These are phyloP conservation scores for Canavalia gladiata DNA, from an alignment of 306 rosid genomes.

Conservation along the genomic window DNA sequence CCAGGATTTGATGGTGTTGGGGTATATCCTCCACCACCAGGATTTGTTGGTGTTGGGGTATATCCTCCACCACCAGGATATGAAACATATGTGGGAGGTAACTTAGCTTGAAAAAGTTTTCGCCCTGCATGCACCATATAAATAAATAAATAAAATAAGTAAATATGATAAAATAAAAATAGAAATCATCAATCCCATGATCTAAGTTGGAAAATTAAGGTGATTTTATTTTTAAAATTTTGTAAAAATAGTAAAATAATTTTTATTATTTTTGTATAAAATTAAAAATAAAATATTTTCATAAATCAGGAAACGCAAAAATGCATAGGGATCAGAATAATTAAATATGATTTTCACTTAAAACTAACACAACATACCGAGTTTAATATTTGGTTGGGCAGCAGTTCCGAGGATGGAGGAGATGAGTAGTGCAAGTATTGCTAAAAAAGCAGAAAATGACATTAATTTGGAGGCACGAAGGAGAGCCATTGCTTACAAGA, in stretches of 20 bases:
- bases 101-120: background rate
- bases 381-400: slow-evolving; percentile 1
- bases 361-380: slow-evolving; percentile 17
- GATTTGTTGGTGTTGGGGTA: background rate
- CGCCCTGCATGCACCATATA: slow-evolving; percentile 22
- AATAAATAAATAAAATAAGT: background rate
- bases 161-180: background rate
- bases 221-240: no score
- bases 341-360: no score
- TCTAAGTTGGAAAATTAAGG: background rate
- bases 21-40: no score
- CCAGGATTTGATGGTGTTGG: no score
- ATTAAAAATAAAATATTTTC: no score
- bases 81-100: rapidly evolving
- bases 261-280: no score
- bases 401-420: background rate
- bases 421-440: background rate
- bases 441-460: slow-evolving; percentile 14
- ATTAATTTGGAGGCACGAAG: slow-evolving; percentile 21
- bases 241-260: no score
- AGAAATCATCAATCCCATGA: background rate
- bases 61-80: slow-evolving; percentile 33
- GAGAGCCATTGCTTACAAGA: background rate
- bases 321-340: no score
- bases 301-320: no score